phyloP scores from a whole-genome alignment of 257 asterid genomes.

The Nicotiana benthamiana region DNA sequence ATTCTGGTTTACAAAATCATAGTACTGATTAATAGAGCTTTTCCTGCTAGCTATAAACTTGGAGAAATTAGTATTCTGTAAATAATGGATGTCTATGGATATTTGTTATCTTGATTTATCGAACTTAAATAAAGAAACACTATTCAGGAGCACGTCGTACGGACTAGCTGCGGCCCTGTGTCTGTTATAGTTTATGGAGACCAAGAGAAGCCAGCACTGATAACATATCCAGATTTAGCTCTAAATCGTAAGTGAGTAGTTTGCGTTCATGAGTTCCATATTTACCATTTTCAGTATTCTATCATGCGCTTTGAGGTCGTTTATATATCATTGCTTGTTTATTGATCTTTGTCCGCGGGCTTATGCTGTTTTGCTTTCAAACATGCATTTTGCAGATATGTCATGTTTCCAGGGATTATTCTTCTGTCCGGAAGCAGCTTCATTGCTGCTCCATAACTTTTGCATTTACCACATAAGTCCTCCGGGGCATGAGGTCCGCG shows the following conservation, averaged over 20 bases:
- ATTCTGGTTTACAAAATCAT: neutral
- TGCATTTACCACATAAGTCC: constrained; percentile 42
- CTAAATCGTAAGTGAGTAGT: constrained; percentile 65
- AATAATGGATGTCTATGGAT: neutral
- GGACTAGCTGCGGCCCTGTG: constrained; percentile 66
- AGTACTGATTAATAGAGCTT: neutral
- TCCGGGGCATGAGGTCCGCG: constrained; percentile 44
- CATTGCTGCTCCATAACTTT: constrained; percentile 33
- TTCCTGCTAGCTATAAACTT: neutral
- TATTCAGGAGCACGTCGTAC: constrained; percentile 73
- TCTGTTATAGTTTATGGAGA: constrained; percentile 88
- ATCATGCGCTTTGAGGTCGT: neutral
- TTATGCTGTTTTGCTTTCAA: neutral
- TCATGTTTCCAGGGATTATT: constrained; percentile 74
- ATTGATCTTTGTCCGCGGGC: neutral
- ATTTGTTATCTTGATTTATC: neutral
- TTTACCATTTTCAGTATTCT: constrained; percentile 3
- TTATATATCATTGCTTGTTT: neutral
- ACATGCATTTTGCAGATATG: constrained; percentile 45
- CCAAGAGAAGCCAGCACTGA: constrained; percentile 82
- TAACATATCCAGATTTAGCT: constrained; percentile 95
- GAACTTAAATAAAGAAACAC: neutral
- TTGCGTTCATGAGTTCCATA: neutral
- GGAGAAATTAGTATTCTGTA: neutral
- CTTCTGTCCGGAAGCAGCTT: constrained; percentile 44